A percentile compares a stretch with the other conserved stretches of the same genome.
phyloP scores from a whole-genome alignment of 2,329 filamentous ascomycete genomes.

The Chaetoscypha palmicola region DNA sequence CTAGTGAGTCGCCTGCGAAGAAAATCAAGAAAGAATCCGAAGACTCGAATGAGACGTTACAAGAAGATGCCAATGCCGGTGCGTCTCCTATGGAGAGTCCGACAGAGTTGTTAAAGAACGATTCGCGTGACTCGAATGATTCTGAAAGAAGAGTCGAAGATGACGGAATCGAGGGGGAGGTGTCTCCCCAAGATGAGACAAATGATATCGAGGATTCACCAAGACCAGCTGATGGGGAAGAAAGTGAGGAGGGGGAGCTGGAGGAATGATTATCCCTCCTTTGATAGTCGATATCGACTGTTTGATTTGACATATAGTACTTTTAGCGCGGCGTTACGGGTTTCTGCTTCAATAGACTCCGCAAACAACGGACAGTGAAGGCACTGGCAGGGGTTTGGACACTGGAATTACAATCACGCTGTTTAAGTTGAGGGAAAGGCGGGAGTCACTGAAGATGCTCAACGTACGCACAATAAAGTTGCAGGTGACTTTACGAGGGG shows the following conservation, averaged over 20 bases:
- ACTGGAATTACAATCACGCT: too few species aligned
- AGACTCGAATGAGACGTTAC: not conserved
- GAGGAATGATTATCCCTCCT: conserved; percentile 16
- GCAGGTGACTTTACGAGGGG: too few species aligned
- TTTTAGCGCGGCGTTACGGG: not conserved
- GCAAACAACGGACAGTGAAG: too few species aligned
- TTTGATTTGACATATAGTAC: not conserved
- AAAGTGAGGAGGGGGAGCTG: conserved; percentile 23
- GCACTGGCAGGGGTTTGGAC: too few species aligned
- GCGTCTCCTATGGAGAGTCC: not conserved
- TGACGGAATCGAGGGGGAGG: not conserved
- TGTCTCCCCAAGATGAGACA: not conserved
- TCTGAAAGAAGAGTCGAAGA: not conserved
- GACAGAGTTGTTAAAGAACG: too few species aligned
- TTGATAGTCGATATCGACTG: not conserved
- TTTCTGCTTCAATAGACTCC: too few species aligned
- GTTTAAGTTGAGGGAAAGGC: too few species aligned
- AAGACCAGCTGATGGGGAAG: conserved; percentile 6
- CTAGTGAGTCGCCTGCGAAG: conserved; percentile 10
- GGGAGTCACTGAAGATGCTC: too few species aligned
- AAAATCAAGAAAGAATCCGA: conserved; percentile 9
- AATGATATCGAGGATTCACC: not conserved
- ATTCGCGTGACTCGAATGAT: not conserved
- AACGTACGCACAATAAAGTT: too few species aligned
- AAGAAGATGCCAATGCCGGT: not conserved